These are phyloP conservation scores for Casuarina cunninghamiana DNA, from an alignment of 306 rosid genomes.

Conservation along the genomic window DNA sequence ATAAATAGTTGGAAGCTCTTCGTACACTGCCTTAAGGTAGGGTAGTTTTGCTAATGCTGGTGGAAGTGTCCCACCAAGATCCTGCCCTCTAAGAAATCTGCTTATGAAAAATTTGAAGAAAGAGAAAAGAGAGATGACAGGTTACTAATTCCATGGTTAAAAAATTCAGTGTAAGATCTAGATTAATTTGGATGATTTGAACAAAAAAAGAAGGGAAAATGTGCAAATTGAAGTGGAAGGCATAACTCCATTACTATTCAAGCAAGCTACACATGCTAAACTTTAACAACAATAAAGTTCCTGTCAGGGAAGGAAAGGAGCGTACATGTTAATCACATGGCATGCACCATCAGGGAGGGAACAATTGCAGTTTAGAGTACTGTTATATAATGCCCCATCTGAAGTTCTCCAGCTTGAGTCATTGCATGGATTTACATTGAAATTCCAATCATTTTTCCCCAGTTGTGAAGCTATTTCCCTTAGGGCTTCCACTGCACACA, in stretches of 20 bases:
- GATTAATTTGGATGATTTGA: too few relatives aligned
- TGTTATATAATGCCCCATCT: slow-evolving; percentile 9
- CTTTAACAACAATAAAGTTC: background rate
- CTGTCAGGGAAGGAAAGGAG: background rate
- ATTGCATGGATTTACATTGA: slow-evolving; percentile 31
- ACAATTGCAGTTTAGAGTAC: slow-evolving; percentile 28
- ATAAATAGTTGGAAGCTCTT: background rate
- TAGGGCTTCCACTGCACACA: slow-evolving; percentile 29
- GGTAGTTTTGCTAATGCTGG: slow-evolving; percentile 26
- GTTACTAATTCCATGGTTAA: background rate
- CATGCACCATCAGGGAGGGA: slow-evolving; percentile 4
- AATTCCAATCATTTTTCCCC: slow-evolving; percentile 31
- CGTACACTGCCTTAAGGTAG: slow-evolving; percentile 31
- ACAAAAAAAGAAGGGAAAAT: background rate
- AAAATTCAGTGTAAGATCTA: background rate
- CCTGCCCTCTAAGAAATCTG: slow-evolving; percentile 21
- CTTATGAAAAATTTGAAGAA: background rate
- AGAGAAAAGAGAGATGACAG: background rate
- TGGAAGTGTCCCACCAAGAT: slow-evolving; percentile 35
- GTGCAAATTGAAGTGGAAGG: background rate
- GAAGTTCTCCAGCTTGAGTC: slow-evolving; percentile 23
- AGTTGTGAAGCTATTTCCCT: slow-evolving; percentile 16
- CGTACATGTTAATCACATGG: slow-evolving; percentile 25
- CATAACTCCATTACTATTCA: too few relatives aligned
- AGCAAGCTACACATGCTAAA: too few relatives aligned